phyloP scores from a whole-genome alignment of 352 stramenopile species.

The Pythium monospermum region DNA sequence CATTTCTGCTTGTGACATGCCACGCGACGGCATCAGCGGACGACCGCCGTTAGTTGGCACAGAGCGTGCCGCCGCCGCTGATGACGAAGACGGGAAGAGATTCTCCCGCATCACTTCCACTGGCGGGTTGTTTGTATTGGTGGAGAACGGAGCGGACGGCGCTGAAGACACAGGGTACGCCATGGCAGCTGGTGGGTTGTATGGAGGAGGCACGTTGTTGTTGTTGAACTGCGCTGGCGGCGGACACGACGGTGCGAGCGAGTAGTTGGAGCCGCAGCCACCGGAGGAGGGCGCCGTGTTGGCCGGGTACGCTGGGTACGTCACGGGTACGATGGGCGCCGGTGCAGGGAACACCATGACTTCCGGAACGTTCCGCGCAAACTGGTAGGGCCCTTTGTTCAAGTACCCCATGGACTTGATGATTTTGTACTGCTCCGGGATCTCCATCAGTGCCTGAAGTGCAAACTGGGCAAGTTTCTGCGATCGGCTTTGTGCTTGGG shows the following conservation, averaged over 20 bases:
- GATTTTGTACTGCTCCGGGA: slow-evolving; percentile 73
- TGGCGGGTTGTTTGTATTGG: not conserved
- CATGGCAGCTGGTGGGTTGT: not conserved
- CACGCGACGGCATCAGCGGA: slow-evolving; percentile 8
- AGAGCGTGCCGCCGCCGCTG: not conserved
- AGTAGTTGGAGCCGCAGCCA: slow-evolving; percentile 21
- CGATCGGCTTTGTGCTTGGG: slow-evolving; percentile 25
- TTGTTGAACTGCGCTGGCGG: not conserved
- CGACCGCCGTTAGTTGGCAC: not conserved
- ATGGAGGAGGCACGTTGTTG: not conserved
- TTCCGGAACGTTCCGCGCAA: slow-evolving; percentile 42
- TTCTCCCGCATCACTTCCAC: not conserved
- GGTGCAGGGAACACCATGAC: slow-evolving; percentile 65
- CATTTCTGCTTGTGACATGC: slow-evolving; percentile 42
- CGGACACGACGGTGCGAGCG: slow-evolving; percentile 9
- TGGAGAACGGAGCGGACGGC: slow-evolving; percentile 10
- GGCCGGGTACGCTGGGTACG: slow-evolving; percentile 2
- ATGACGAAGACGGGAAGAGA: too few relatives aligned
- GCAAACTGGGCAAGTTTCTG: slow-evolving; percentile 70
- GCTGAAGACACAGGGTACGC: slow-evolving; percentile 12
- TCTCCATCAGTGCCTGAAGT: slow-evolving; percentile 80
- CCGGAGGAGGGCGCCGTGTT: not conserved
- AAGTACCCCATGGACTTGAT: slow-evolving; percentile 75
- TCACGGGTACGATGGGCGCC: not conserved
- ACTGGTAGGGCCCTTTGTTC: slow-evolving; percentile 37